These are phyloP conservation scores for Scalesia atractyloides DNA, from an alignment of 129 eudicot genomes.

Conservation along the genomic window DNA sequence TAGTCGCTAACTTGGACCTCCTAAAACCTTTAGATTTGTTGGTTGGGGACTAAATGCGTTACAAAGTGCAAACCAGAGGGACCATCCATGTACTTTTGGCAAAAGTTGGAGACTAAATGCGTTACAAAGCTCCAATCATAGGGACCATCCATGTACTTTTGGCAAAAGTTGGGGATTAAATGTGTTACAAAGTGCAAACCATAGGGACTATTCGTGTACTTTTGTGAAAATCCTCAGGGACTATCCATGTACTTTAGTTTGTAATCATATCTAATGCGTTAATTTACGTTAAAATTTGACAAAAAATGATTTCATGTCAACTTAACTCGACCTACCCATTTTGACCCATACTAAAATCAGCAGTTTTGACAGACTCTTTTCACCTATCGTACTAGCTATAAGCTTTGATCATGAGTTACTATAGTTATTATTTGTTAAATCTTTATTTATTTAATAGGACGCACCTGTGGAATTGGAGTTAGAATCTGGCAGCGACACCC, in stretches of 20 bases:
- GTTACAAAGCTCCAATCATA: no score
- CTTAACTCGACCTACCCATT: not conserved
- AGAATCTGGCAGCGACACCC: conserved; percentile 61
- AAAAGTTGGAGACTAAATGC: no score
- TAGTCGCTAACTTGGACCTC: no score
- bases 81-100: no score
- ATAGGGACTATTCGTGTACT: no score
- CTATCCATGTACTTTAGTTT: not conserved
- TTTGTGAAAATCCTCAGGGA: no score
- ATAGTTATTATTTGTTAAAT: not conserved
- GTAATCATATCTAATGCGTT: not conserved
- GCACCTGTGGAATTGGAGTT: conserved; percentile 49
- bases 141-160: no score
- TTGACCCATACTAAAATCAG: not conserved
- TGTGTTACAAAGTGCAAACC: no score
- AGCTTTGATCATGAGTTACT: not conserved
- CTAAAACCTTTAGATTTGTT: no score
- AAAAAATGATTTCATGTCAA: not conserved
- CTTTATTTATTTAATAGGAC: conserved; percentile 45
- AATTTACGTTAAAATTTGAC: not conserved
- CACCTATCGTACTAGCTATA: not conserved
- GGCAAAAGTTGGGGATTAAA: no score
- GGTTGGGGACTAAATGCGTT: no score
- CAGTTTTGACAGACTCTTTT: not conserved
- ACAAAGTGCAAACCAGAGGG: no score